These are phyloP conservation scores for Dactylellina leptospora DNA, from an alignment of 2,329 filamentous ascomycete species.

Conservation along the genomic window DNA sequence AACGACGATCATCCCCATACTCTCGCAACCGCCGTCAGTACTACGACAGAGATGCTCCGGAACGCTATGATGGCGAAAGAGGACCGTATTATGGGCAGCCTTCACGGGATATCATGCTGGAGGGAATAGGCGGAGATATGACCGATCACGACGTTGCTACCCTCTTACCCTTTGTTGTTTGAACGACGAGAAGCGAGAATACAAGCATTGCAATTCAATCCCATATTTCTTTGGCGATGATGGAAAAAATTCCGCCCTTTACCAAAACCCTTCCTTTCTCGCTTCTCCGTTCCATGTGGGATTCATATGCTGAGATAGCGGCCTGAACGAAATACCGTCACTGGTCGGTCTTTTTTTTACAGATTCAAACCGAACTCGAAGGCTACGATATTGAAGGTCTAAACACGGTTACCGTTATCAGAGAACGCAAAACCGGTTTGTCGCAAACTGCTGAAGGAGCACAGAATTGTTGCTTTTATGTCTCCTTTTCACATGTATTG, in stretches of 20 bases:
- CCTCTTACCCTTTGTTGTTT: conserved; percentile 60
- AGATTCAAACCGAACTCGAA: conserved; percentile 68
- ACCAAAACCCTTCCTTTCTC: conserved; percentile 44
- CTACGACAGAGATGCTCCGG: conserved; percentile 56
- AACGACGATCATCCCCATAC: conserved; percentile 29
- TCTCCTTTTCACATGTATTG: conserved; percentile 51
- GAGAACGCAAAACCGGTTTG: conserved; percentile 68
- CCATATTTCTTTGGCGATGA: conserved; percentile 51
- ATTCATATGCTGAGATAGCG: conserved; percentile 56
- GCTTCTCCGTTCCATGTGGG: conserved; percentile 56
- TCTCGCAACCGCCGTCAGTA: conserved; percentile 54
- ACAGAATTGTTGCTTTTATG: conserved; percentile 40
- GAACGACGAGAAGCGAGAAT: conserved; percentile 57
- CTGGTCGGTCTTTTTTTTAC: conserved; percentile 58
- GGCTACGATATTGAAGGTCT: conserved; percentile 65
- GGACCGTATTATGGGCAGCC: conserved; percentile 54
- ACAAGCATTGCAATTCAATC: conserved; percentile 60
- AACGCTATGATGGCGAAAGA: conserved; percentile 50
- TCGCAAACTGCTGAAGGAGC: conserved; percentile 18
- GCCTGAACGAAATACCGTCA: conserved; percentile 47
- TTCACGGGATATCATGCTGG: conserved; percentile 64
- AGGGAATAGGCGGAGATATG: conserved; percentile 65
- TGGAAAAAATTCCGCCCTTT: conserved; percentile 20
- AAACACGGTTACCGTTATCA: conserved; percentile 68
- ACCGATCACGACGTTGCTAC: conserved; percentile 66